A percentile compares a stretch with the other conserved stretches of the same genome.
Evolutionary conservation across 495 filamentous ascomycete species (phyloP).

Genomic region (Cladorrhinum samala): DNA sequence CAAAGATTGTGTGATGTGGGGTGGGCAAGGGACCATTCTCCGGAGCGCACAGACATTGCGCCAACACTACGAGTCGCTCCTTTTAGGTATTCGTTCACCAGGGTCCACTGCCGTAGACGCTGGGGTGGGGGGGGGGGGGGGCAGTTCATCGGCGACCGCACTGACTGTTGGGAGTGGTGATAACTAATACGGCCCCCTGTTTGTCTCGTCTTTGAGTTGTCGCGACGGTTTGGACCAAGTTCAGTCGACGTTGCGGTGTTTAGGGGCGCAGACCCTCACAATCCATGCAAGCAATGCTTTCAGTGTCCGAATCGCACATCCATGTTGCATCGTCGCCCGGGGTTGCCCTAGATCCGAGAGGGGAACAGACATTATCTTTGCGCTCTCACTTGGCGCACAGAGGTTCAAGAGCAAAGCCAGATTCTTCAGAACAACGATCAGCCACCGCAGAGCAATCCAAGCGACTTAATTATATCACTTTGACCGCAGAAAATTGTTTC

Average conservation of each 20-base stretch:
- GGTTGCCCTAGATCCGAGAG: constrained; percentile 13
- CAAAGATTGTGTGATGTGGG: constrained; percentile 19
- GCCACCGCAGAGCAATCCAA: constrained; percentile 11
- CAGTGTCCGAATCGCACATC: constrained; percentile 10
- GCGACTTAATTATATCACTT: constrained; percentile 19
- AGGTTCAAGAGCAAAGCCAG: constrained; percentile 22
- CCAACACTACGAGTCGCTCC: constrained; percentile 2
- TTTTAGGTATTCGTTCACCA: background rate
- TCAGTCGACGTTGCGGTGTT: constrained; percentile 18
- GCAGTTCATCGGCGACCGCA: constrained; percentile 1
- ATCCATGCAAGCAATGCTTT: constrained; percentile 22
- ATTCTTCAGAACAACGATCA: constrained; percentile 16
- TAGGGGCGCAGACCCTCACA: constrained; percentile 17
- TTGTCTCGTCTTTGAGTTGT: constrained; percentile 16
- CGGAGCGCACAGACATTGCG: constrained; percentile 27
- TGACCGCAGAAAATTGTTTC: constrained; percentile 16
- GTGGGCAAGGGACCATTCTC: constrained; percentile 18
- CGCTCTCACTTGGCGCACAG: constrained; percentile 19
- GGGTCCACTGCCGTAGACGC: no score
- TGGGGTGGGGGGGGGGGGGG: no score
- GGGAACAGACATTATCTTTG: constrained; percentile 20
- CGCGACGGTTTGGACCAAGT: constrained; percentile 20
- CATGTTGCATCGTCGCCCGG: constrained; percentile 20
- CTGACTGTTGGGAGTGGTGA: background rate
- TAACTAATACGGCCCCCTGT: constrained; percentile 1